Percentiles rank a stretch among this genome's conserved stretches.
These are phyloP conservation scores for Aspergillus steynii DNA, from an alignment of 495 filamentous ascomycete genomes.

Conservation along the genomic window DNA sequence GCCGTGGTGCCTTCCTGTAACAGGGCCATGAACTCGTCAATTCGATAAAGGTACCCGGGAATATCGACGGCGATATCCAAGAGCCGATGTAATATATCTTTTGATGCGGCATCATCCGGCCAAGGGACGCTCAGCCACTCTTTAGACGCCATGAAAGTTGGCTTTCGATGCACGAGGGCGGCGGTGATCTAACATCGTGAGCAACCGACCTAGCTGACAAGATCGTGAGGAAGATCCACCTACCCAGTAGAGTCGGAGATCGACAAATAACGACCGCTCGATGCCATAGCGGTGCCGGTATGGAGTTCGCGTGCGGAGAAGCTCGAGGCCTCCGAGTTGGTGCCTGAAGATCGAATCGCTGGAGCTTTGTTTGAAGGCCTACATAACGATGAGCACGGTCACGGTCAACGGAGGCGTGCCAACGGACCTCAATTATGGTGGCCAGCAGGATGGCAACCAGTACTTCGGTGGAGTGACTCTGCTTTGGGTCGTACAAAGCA, in stretches of 20 bases:
- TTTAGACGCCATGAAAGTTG: constrained; percentile 23
- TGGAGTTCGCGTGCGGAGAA: constrained; percentile 23
- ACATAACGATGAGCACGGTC: not conserved
- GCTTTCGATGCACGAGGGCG: constrained; percentile 24
- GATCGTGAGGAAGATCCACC: not conserved
- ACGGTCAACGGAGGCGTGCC: not conserved
- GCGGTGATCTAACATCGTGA: constrained; percentile 22
- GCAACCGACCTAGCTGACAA: not conserved
- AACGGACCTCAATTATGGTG: constrained; percentile 27
- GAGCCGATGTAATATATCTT: constrained; percentile 27
- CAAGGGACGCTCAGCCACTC: constrained; percentile 31
- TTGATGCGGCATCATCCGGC: constrained; percentile 16
- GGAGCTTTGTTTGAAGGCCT: constrained; percentile 31
- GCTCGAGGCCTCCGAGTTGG: constrained; percentile 26
- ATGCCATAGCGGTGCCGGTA: constrained; percentile 29
- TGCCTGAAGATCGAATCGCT: constrained; percentile 26
- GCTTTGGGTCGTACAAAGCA: constrained; percentile 19
- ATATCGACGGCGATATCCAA: constrained; percentile 31
- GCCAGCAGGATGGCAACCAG: constrained; percentile 24
- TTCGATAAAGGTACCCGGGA: constrained; percentile 22
- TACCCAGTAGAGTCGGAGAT: constrained; percentile 32
- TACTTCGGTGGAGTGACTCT: constrained; percentile 25
- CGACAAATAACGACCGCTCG: constrained; percentile 29
- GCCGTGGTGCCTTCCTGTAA: constrained; percentile 2
- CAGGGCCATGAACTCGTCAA: constrained; percentile 19